These are phyloP conservation scores for Ajuga chamaepitys DNA, from an alignment of 257 asterid genomes.

Conservation along the genomic window DNA sequence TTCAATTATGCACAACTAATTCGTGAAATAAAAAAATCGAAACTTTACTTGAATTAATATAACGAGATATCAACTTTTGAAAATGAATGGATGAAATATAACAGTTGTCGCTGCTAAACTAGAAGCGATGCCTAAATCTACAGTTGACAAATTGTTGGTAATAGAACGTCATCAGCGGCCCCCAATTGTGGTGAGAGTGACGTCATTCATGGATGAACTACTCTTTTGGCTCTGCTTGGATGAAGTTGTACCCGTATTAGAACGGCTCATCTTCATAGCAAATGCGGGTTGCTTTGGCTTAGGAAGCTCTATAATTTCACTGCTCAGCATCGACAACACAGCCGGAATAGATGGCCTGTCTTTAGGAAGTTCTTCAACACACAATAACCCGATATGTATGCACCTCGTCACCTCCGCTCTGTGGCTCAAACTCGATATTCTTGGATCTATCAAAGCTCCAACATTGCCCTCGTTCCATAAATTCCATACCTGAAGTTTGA, in stretches of 20 bases:
- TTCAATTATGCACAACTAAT: too few species aligned
- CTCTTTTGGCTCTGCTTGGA: conserved; percentile 22
- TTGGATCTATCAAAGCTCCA: conserved; percentile 22
- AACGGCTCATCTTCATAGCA: neutral
- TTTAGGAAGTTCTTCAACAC: conserved; percentile 48
- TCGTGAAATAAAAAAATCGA: too few species aligned
- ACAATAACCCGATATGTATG: conserved; percentile 53
- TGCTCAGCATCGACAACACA: conserved; percentile 44
- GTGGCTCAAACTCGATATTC: conserved; percentile 17
- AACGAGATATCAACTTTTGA: too few species aligned
- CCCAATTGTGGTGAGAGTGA: conserved; percentile 27
- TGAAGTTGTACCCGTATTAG: conserved; percentile 13
- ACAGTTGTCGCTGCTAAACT: too few species aligned
- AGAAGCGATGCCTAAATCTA: too few species aligned
- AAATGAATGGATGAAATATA: too few species aligned
- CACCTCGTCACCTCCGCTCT: conserved; percentile 34
- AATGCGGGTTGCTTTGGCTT: conserved; percentile 35
- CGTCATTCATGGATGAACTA: conserved; percentile 25
- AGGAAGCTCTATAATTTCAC: conserved; percentile 41
- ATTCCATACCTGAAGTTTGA: conserved; percentile 39
- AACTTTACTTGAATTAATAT: too few species aligned
- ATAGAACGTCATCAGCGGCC: conserved; percentile 42
- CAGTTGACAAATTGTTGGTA: too few species aligned
- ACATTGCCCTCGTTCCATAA: conserved; percentile 37
- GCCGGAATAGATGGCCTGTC: conserved; percentile 47